Conservation (phyloP, 2,329 filamentous ascomycete genomes). For the Ophiocordyceps australis region DNA sequence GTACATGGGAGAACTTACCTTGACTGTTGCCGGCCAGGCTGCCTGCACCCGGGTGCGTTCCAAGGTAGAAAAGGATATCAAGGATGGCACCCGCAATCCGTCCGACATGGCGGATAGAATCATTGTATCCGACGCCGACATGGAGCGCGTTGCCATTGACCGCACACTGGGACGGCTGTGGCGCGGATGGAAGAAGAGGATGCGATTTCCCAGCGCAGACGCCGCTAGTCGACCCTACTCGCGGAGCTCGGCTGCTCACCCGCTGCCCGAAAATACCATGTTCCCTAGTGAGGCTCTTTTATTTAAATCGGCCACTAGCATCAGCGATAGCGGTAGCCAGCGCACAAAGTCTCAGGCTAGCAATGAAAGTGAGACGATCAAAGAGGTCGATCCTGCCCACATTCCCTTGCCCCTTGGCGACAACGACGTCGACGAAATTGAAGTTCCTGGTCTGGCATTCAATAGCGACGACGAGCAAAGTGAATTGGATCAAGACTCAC, state of each 20-base stretch:
- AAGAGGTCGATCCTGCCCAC: constrained; percentile 14
- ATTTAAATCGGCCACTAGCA: constrained; percentile 11
- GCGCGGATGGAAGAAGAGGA: constrained; percentile 86
- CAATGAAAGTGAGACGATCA: constrained; percentile 5
- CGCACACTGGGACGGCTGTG: constrained; percentile 76
- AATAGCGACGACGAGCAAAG: constrained; percentile 36
- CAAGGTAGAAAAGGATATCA: constrained; percentile 40
- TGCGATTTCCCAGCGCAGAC: constrained; percentile 37
- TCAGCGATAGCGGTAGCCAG: constrained; percentile 1
- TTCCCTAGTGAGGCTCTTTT: too few relatives aligned
- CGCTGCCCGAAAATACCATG: constrained; percentile 15
- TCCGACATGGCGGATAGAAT: constrained; percentile 43
- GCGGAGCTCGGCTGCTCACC: constrained; percentile 19
- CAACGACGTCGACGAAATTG: constrained; percentile 62
- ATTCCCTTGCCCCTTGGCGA: constrained; percentile 52
- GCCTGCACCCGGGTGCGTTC: constrained; percentile 50
- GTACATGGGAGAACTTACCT: constrained; percentile 78
- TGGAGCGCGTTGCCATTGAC: constrained; percentile 85
- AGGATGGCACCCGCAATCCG: constrained; percentile 25
- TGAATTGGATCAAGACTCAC: constrained; percentile 11
- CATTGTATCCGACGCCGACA: constrained; percentile 76
- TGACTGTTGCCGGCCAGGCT: constrained; percentile 75
- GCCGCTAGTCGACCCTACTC: constrained; percentile 30
- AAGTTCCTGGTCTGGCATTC: constrained; percentile 49
- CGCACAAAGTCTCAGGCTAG: constrained; percentile 4